Evolutionary conservation across 768 basidiomycete genomes (phyloP).

Genomic region (Lentinula sp.): DNA sequence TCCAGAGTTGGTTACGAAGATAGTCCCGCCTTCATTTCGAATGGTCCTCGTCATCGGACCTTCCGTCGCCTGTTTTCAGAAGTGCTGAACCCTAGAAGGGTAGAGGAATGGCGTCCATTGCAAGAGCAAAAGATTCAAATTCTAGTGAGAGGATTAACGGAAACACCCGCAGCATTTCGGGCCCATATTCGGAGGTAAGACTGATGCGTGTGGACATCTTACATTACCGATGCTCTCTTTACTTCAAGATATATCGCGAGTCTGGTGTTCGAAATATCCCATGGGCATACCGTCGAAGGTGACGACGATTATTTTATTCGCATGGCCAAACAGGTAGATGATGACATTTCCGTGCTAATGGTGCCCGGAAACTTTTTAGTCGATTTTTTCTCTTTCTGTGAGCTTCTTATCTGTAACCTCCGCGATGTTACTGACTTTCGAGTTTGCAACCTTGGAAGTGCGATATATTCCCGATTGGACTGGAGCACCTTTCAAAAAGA

Average conservation of each 20-base stretch:
- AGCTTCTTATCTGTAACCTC: background rate
- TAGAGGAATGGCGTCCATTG: background rate
- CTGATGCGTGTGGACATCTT: background rate
- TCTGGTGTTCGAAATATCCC: background rate
- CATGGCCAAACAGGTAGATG: conserved; percentile 6
- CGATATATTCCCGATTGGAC: background rate
- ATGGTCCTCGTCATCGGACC: background rate
- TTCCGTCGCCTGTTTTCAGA: background rate
- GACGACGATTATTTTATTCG: conserved; percentile 8
- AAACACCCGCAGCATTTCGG: background rate
- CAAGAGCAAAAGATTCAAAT: background rate
- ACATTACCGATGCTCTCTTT: background rate
- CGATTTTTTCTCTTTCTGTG: conserved; percentile 11
- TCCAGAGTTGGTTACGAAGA: background rate
- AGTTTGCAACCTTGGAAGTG: background rate
- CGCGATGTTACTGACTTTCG: background rate
- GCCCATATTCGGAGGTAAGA: background rate
- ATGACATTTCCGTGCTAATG: conserved; percentile 6
- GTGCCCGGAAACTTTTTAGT: conserved; percentile 9
- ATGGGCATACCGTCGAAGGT: conserved; percentile 3
- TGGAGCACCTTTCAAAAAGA: background rate
- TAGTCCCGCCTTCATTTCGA: background rate
- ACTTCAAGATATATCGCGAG: background rate
- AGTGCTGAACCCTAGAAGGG: background rate
- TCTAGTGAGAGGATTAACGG: background rate